A percentile compares a stretch with the other conserved stretches of the same genome.
These are phyloP conservation scores for Trichoderma atrobrunneum DNA, from an alignment of 2,329 filamentous ascomycete genomes.

Conservation along the genomic window DNA sequence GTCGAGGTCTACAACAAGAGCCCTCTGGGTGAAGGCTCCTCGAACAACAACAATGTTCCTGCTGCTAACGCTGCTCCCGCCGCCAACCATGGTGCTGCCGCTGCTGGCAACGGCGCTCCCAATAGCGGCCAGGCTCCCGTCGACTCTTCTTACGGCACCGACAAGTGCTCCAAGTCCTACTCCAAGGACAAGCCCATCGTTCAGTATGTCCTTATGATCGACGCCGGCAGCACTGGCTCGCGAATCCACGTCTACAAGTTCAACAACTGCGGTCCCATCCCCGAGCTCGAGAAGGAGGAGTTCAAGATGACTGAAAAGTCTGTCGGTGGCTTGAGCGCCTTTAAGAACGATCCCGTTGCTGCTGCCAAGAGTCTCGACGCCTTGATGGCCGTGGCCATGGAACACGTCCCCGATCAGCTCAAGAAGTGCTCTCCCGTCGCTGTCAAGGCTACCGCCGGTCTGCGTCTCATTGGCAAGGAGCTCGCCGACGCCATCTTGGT, in stretches of 20 bases:
- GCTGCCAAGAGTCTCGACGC: constrained; percentile 87
- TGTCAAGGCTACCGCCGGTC: constrained; percentile 95
- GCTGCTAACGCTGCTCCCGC: constrained; percentile 23
- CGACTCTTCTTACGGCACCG: constrained; percentile 63
- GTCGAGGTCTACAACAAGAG: constrained; percentile 53
- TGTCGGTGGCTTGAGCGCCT: constrained; percentile 81
- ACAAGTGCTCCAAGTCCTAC: constrained; percentile 77
- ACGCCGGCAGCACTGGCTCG: constrained; percentile 95
- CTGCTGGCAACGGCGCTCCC: constrained; percentile 18
- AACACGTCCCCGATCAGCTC: constrained; percentile 80
- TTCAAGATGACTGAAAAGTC: constrained; percentile 92
- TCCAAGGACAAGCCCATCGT: constrained; percentile 89
- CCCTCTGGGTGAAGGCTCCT: constrained; percentile 6
- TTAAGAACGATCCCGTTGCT: constrained; percentile 77
- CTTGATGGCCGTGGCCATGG: constrained; percentile 81
- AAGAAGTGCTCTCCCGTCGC: constrained; percentile 91
- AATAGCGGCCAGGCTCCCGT: constrained; percentile 51
- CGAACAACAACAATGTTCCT: not conserved
- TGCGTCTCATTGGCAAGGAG: constrained; percentile 80
- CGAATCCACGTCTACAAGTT: constrained; percentile 98
- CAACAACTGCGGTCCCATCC: constrained; percentile 96
- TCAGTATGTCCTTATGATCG: constrained; percentile 98
- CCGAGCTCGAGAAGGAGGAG: constrained; percentile 86
- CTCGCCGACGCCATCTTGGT: constrained; percentile 80
- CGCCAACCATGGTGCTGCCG: constrained; percentile 14